These are phyloP conservation scores for Ogataea trehaloabstinens DNA, from an alignment of 805 yeast species.

Conservation along the genomic window DNA sequence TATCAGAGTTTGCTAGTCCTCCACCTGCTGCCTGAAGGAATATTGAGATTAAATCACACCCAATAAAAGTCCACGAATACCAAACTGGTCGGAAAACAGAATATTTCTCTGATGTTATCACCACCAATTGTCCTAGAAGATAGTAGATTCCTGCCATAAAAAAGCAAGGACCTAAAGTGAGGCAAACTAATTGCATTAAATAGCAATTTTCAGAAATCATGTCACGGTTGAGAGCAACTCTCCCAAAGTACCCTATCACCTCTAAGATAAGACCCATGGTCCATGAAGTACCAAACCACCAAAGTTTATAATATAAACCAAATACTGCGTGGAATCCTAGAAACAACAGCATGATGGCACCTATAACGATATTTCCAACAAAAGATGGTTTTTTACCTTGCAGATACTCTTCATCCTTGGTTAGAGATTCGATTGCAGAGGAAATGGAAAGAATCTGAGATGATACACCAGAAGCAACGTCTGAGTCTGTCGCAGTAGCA, in stretches of 20 bases:
- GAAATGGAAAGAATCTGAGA: conserved; percentile 25
- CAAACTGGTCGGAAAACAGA: conserved; percentile 55
- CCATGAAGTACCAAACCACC: conserved; percentile 66
- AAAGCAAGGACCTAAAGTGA: conserved; percentile 81
- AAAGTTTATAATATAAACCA: conserved; percentile 48
- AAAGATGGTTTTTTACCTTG: conserved; percentile 47
- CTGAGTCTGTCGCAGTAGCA: conserved; percentile 26
- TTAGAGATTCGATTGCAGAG: conserved; percentile 16
- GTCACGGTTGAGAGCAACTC: conserved; percentile 46
- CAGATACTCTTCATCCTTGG: conserved; percentile 24
- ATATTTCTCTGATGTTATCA: conserved; percentile 55
- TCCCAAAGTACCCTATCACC: conserved; percentile 63
- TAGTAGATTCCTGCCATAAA: conserved; percentile 82
- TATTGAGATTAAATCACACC: conserved; percentile 63
- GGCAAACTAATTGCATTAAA: conserved; percentile 61
- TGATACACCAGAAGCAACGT: conserved; percentile 11
- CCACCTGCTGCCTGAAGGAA: conserved; percentile 77
- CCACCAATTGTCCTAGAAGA: conserved; percentile 62
- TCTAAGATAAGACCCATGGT: conserved; percentile 58
- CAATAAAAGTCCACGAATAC: conserved; percentile 63
- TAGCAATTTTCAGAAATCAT: conserved; percentile 38
- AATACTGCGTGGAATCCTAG: conserved; percentile 40
- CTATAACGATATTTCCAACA: conserved; percentile 58
- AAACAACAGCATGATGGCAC: conserved; percentile 52
- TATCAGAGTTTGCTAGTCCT: conserved; percentile 55